Conservation (phyloP, 257 asterid genomes). For the Galeopsis tetrahit region DNA sequence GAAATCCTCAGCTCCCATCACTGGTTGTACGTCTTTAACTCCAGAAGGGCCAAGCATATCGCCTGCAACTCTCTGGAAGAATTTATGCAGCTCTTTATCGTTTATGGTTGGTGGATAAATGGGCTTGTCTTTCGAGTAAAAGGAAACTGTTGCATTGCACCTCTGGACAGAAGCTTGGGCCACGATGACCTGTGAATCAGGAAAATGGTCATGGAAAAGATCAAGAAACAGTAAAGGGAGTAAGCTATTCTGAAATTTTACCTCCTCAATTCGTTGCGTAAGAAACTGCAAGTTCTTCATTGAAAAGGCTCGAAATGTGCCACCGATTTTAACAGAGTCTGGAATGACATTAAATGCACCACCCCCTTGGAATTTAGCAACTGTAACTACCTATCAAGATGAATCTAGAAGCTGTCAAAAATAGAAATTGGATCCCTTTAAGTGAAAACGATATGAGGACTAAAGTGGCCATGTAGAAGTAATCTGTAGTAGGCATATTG, state of each 20-base stretch:
- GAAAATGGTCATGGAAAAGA: background rate
- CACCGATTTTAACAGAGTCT: conserved; percentile 88
- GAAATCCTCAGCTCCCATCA: conserved; percentile 87
- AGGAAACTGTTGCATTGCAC: conserved; percentile 73
- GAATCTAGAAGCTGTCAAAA: background rate
- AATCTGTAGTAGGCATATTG: too few species aligned
- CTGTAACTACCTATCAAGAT: conserved; percentile 74
- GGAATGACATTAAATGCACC: conserved; percentile 94
- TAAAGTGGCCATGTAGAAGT: too few species aligned
- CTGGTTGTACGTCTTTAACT: conserved; percentile 54
- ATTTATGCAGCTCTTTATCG: conserved; percentile 55
- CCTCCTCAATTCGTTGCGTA: conserved; percentile 73
- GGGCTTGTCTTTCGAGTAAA: conserved; percentile 39
- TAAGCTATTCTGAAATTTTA: conserved; percentile 23
- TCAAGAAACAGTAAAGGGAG: background rate
- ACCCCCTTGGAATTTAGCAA: conserved; percentile 86
- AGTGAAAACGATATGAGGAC: background rate
- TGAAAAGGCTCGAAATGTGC: conserved; percentile 87
- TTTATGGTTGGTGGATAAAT: conserved; percentile 74
- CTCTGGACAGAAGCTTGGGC: conserved; percentile 84
- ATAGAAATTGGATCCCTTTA: background rate
- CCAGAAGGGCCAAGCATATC: conserved; percentile 56
- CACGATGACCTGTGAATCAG: conserved; percentile 56
- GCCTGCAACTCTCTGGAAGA: conserved; percentile 59
- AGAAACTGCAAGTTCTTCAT: conserved; percentile 61